A percentile compares a stretch with the other conserved stretches of the same genome.
phyloP scores from a whole-genome alignment of 2,329 filamentous ascomycete species.

The Colletotrichum orbiculare region DNA sequence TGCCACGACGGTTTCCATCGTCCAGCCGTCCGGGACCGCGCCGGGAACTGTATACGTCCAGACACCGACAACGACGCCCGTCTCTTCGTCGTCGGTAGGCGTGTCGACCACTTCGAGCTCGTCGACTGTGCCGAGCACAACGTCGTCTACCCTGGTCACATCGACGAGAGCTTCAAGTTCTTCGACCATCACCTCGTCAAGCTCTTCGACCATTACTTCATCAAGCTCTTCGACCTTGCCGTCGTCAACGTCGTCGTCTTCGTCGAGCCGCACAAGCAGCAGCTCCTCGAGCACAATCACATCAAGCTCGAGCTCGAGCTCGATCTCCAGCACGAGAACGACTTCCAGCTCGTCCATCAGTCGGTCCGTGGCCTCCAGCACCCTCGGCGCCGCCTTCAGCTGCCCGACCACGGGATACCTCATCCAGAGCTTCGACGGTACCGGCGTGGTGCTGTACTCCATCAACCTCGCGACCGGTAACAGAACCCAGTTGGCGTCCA shows the following conservation, averaged over 20 bases:
- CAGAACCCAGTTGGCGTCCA: constrained; percentile 3
- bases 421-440: constrained; percentile 19
- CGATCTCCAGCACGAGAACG: neutral
- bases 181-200: neutral
- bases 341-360: constrained; percentile 1
- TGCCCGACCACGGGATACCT: constrained; percentile 35
- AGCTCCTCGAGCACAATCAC: too few species aligned
- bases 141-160: constrained; percentile 7
- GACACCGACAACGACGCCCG: constrained; percentile 5
- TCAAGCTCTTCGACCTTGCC: neutral
- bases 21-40: constrained; percentile 18
- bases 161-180: constrained; percentile 7
- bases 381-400: constrained; percentile 22
- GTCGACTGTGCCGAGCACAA: neutral
- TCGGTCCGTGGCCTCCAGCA: constrained; percentile 17
- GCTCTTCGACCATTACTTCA: neutral
- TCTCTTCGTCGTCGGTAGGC: neutral
- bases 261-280: neutral
- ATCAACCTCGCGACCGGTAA: constrained; percentile 36
- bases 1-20: constrained; percentile 17
- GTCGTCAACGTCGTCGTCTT: neutral
- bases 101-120: constrained; percentile 5
- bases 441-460: constrained; percentile 26
- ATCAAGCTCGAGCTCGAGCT: neutral
- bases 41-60: constrained; percentile 22